Base-by-base conservation (phyloP, 169 alveolate genomes). In the Eimeria praecox region DNA sequence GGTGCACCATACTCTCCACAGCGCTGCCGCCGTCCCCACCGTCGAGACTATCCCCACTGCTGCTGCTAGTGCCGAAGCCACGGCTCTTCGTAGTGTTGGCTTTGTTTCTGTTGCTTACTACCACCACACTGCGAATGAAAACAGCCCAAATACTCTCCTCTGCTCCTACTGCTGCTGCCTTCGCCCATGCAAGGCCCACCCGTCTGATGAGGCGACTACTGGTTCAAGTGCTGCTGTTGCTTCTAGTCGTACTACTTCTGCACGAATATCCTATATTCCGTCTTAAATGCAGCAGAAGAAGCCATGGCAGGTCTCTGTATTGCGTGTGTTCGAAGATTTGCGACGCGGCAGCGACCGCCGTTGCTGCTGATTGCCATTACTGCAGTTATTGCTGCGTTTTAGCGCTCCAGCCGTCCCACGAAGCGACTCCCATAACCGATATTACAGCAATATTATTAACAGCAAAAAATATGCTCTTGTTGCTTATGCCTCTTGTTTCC, bases 331-430 rank as follows among this genome's bases (percentile, higher is more conserved):
- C 14, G 38, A 6, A 33, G n/a, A 30, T 8, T 56, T 49, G 66
- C 62, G 66, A 52, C 52, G 71, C 91, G 24, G 52, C 91, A 62
- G 82, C 44, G 64, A 46, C 52, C 22, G 77, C 56, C 42, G 82
- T 64, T 62, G 42, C 94, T 62, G 62, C 82, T 40, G 83, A 52
- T 49, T 59, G 77, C 52, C 42, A 75, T 38, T 83, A 20, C 91
- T 38, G 16, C 35, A 0, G 49, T 30, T 49, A 22, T 52, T 54
- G 73, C 20, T 49, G 77, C 35, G 1, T 18, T 54, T 54, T n/a
- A 35, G 49, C 75, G 46, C 40, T 40, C 82, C 82, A n/a, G 33
- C 82, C 38, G n/a, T 22, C n/a, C 49, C 46, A 54, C n/a, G 44
- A 83, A 83, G 52, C 56, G 42, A 8, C 18, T 30, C 52, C 10